Conservation (phyloP, 371 early-diverging fungal species). For the Lichtheimia hyalospora region DNA sequence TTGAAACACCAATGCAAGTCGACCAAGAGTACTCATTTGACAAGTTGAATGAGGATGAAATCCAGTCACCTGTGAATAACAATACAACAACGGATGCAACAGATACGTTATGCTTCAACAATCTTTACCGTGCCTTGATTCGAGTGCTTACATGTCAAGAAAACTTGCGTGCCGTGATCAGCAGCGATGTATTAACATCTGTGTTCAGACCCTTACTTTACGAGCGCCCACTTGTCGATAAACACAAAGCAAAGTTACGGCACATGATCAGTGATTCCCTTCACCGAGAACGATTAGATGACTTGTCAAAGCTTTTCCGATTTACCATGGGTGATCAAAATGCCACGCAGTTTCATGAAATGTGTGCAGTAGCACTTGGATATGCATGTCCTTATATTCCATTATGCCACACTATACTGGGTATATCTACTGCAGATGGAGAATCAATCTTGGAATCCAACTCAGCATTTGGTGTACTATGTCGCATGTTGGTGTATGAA, state of each 20-base stretch:
- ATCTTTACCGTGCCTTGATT: slow-evolving; percentile 10
- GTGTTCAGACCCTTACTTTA: slow-evolving; percentile 16
- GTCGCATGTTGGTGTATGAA: slow-evolving; percentile 39
- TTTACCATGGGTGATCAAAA: slow-evolving; percentile 26
- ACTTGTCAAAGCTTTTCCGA: slow-evolving; percentile 18
- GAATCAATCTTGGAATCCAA: slow-evolving; percentile 12
- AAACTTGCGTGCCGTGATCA: slow-evolving; percentile 18
- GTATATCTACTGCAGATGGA: not conserved
- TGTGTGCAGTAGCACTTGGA: slow-evolving; percentile 29
- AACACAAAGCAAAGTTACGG: not conserved
- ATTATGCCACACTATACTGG: slow-evolving; percentile 9
- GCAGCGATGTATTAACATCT: slow-evolving; percentile 17
- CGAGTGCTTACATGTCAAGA: slow-evolving; percentile 22
- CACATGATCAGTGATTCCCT: slow-evolving; percentile 14
- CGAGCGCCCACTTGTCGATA: not conserved
- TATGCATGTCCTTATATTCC: slow-evolving; percentile 17
- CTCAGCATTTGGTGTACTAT: slow-evolving; percentile 22
- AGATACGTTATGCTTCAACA: not conserved
- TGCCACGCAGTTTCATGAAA: slow-evolving; percentile 29
- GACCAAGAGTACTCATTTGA: not conserved
- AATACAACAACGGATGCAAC: not conserved
- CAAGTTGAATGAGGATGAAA: no score
- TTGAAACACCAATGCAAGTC: not conserved
- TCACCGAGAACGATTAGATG: slow-evolving; percentile 12
- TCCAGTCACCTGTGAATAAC: no score